Base-by-base conservation (phyloP, 2,329 filamentous ascomycete species). In the Nothophoma quercina region DNA sequence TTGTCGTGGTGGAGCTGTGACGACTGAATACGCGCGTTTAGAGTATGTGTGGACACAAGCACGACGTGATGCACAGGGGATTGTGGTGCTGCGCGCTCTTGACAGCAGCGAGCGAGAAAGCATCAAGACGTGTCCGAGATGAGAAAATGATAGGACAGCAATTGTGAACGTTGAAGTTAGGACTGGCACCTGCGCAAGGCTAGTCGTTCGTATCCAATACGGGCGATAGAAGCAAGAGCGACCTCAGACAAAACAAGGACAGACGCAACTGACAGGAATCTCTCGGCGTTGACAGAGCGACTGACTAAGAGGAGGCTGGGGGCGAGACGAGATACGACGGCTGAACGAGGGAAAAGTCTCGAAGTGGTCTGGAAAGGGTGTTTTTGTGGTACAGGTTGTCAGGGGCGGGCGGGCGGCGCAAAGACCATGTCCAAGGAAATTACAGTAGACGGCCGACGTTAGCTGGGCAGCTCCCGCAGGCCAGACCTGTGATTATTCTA, bases 21-120 rank as follows among this genome's bases (percentile, higher is more conserved):
- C 63, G 29, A 63, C 57, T 32, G 68, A 66, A 52, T 62, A 64
- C 22, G 47, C 32, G 16, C 65, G 67, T 15, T 28, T 46, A n/a
- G 16, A 4, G 19, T 4, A 19, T 6, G 25, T n/a, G 18, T 7
- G 29, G 9, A 13, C 7, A 32, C 9, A 15, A 29, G 26, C 34
- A 18, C 13, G 23, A n/a, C 15, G 50, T 16, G 26, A 23, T 10
- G 38, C 28, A 10, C 7, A 16, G 7, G 7, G 15, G n/a, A 23
- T 25, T 22, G 28, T 13, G n/a, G 13, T 46, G 23, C 30, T 21
- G 25, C 19, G 18, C 18, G 41, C 35, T 36, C 32, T 38, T 35
- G 13, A 10, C 13, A 33, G 2, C 18, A 18, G 16, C 2, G 9
- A 30, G 29, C 26, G 50, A 29, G 22, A 34, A 13, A 53, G 18